Percentiles rank a stretch among this genome's conserved stretches.
phyloP scores from a whole-genome alignment of 2,329 filamentous ascomycete genomes.

The Knufia petricola region DNA sequence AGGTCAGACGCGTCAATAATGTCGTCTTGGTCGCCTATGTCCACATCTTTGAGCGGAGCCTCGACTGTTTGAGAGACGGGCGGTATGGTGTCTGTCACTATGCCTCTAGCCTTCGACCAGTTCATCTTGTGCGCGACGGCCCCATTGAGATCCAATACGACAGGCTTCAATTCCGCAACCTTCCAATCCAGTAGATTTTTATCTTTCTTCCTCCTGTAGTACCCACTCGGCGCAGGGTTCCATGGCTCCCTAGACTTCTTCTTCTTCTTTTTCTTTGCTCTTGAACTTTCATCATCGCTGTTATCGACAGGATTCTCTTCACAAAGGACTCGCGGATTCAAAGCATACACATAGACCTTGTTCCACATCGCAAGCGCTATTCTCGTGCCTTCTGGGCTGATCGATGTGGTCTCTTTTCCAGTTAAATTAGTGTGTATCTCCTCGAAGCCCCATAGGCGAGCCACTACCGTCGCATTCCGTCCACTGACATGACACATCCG shows the following conservation, averaged over 20 bases:
- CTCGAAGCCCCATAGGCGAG: slow-evolving; percentile 15
- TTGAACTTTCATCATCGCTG: slow-evolving; percentile 8
- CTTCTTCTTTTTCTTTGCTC: slow-evolving; percentile 4
- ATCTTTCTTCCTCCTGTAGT: slow-evolving; percentile 11
- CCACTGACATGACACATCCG: slow-evolving; percentile 30
- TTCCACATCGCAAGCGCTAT: slow-evolving; percentile 37
- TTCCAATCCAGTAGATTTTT: slow-evolving; percentile 9
- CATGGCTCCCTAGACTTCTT: slow-evolving; percentile 1
- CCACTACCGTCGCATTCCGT: slow-evolving; percentile 10
- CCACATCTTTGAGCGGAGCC: slow-evolving; percentile 6
- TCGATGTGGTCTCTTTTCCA: slow-evolving; percentile 27
- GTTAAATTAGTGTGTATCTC: slow-evolving; percentile 29
- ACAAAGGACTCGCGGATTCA: slow-evolving; percentile 31
- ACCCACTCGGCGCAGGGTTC: not conserved
- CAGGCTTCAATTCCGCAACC: slow-evolving; percentile 14
- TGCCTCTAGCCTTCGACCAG: slow-evolving; percentile 10
- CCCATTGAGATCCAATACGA: slow-evolving; percentile 18
- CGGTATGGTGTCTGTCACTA: not conserved
- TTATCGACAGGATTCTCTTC: slow-evolving; percentile 23
- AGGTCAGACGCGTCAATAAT: not conserved
- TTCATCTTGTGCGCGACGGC: slow-evolving; percentile 17
- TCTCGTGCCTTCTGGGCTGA: slow-evolving; percentile 29
- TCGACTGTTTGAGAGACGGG: not conserved
- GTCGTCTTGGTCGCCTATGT: not conserved
- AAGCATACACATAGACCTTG: slow-evolving; percentile 31